A percentile compares a stretch with the other conserved stretches of the same genome.
Conservation (phyloP, 179 eudicot genomes). For the Silene vulgaris region DNA sequence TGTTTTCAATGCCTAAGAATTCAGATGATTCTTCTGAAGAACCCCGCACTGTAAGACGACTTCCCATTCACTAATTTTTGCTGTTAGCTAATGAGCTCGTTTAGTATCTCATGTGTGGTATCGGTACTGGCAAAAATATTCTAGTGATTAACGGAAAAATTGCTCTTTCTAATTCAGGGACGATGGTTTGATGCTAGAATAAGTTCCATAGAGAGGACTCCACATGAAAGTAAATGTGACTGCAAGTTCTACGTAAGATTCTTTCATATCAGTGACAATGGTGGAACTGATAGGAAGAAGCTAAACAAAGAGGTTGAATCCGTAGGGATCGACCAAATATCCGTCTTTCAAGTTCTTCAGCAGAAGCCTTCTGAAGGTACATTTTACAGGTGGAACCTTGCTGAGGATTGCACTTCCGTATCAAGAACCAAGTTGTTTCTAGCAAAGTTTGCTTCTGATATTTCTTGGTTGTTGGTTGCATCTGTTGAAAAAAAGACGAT, state of each 20-base stretch:
- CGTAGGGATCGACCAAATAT: slow-evolving; percentile 52
- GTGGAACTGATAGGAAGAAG: slow-evolving; percentile 33
- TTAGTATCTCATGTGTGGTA: background rate
- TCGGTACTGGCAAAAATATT: background rate
- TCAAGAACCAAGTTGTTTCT: slow-evolving; percentile 47
- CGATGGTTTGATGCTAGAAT: slow-evolving; percentile 74
- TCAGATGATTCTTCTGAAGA: slow-evolving; percentile 41
- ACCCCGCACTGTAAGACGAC: slow-evolving; percentile 37
- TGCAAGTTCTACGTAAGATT: slow-evolving; percentile 64
- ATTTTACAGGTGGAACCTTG: slow-evolving; percentile 58
- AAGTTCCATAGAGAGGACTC: slow-evolving; percentile 67
- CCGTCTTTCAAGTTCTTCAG: slow-evolving; percentile 61
- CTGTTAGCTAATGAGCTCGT: background rate
- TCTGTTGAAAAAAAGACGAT: slow-evolving; percentile 56
- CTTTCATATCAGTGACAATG: slow-evolving; percentile 44
- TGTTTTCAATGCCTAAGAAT: slow-evolving; percentile 34
- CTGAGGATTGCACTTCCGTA: slow-evolving; percentile 65
- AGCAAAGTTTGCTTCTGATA: slow-evolving; percentile 62
- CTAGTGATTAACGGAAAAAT: background rate
- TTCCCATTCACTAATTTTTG: background rate
- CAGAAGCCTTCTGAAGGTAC: slow-evolving; percentile 46
- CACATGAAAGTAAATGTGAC: slow-evolving; percentile 54
- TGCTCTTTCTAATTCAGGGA: slow-evolving; percentile 37
- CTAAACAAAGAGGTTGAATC: slow-evolving; percentile 46
- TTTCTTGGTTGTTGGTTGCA: slow-evolving; percentile 70